phyloP scores from a whole-genome alignment of 1,284 basidiomycete genomes.

The Pseudozyma hubeiensis region DNA sequence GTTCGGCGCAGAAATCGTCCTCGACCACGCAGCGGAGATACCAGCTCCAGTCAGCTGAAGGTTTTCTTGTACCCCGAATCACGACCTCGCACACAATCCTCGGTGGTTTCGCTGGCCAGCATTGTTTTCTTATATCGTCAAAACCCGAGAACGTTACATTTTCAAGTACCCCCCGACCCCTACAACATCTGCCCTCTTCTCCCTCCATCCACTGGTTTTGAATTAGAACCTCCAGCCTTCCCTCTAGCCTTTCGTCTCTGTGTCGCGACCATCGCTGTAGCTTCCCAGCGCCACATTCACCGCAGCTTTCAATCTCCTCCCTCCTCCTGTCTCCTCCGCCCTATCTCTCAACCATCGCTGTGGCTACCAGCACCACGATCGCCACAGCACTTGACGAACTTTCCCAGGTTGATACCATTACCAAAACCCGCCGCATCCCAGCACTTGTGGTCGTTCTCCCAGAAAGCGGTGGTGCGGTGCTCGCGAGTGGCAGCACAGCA shows the following conservation, averaged over 20 bases:
- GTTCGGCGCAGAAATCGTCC: no score
- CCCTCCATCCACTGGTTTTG: no score
- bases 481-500: slow-evolving; percentile 13
- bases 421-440: slow-evolving; percentile 7
- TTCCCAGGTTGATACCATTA: slow-evolving; percentile 18
- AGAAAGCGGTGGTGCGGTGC: slow-evolving; percentile 7
- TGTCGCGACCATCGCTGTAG: no score
- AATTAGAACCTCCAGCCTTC: no score
- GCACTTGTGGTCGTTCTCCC: not conserved
- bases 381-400: slow-evolving; percentile 13
- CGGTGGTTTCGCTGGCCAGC: slow-evolving; percentile 1
- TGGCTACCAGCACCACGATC: slow-evolving; percentile 7
- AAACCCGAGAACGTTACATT: not conserved
- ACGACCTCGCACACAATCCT: no score
- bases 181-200: no score
- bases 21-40: no score
- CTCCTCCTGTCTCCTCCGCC: no score
- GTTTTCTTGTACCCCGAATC: not conserved
- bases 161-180: not conserved
- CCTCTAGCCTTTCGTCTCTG: no score
- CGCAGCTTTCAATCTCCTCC: no score
- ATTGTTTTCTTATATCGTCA: not conserved
- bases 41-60: no score
- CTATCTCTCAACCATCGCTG: not conserved
- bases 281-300: no score